These are phyloP conservation scores for Scutellaria baicalensis DNA, from an alignment of 257 asterid species.

Conservation along the genomic window DNA sequence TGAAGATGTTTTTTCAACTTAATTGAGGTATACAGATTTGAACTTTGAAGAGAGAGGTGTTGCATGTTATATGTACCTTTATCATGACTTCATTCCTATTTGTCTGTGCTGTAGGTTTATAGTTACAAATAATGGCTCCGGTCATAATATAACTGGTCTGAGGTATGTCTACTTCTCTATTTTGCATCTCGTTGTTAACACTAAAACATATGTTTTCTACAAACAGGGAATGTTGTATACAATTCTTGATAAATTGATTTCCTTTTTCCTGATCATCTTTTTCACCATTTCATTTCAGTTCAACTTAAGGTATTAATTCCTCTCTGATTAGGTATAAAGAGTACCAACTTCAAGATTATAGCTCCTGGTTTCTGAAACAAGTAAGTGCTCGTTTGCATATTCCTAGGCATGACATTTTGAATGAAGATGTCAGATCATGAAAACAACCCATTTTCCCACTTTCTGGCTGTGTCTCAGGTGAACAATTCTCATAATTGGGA, in stretches of 20 bases:
- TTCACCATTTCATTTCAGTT: background rate
- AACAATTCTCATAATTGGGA: conserved; percentile 76
- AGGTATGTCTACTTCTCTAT: conserved; percentile 33
- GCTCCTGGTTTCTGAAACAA: conserved; percentile 87
- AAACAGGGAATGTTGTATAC: background rate
- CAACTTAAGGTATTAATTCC: background rate
- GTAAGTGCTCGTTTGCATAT: conserved; percentile 27
- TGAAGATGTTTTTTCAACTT: background rate
- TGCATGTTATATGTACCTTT: background rate
- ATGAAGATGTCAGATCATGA: background rate
- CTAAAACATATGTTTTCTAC: background rate
- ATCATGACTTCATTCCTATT: background rate
- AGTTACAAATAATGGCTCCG: conserved; percentile 81
- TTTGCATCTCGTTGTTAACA: background rate
- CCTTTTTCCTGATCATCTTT: background rate
- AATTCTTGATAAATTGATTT: background rate
- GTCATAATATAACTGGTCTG: conserved; percentile 67
- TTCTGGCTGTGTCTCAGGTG: conserved; percentile 42
- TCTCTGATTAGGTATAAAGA: conserved; percentile 64
- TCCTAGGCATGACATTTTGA: background rate
- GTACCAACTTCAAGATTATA: conserved; percentile 85
- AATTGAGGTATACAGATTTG: background rate
- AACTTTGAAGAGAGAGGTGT: background rate
- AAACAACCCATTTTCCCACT: background rate
- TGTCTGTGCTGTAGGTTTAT: conserved; percentile 58